These are phyloP conservation scores for Vitis rotundifolia DNA, from an alignment of 164 flowering plant species.

Conservation along the genomic window DNA sequence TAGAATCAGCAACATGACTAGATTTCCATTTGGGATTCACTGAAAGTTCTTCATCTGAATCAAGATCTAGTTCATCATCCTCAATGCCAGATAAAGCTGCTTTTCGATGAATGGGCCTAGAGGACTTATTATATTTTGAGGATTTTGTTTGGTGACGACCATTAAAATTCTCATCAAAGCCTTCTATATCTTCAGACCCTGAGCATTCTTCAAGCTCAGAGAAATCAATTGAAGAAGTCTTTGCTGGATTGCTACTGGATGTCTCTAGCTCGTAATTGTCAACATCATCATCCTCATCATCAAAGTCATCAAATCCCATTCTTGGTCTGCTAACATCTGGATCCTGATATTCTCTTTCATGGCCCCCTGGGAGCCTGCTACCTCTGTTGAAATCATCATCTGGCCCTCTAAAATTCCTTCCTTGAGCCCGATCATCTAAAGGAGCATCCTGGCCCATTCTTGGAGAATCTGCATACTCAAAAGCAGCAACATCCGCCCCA, in stretches of 20 bases:
- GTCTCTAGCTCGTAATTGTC: conserved; percentile 81
- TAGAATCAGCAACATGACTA: conserved; percentile 56
- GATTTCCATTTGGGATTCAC: conserved; percentile 64
- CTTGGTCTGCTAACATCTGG: conserved; percentile 28
- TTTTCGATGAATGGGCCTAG: conserved; percentile 22
- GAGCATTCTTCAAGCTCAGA: conserved; percentile 53
- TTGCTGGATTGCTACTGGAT: conserved; percentile 24
- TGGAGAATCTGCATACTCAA: conserved; percentile 89
- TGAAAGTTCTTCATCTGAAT: conserved; percentile 64
- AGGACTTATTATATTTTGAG: conserved; percentile 20
- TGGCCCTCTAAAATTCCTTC: conserved; percentile 24
- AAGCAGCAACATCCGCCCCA: conserved; percentile 99
- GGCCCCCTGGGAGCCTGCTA: conserved; percentile 23
- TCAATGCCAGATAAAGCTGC: conserved; percentile 39
- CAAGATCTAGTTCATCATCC: conserved; percentile 39
- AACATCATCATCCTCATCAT: conserved; percentile 85
- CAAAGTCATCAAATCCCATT: conserved; percentile 90
- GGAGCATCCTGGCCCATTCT: conserved; percentile 41
- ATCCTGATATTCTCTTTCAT: conserved; percentile 35
- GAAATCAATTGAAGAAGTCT: conserved; percentile 35
- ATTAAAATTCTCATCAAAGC: conserved; percentile 6
- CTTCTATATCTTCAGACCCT: conserved; percentile 47
- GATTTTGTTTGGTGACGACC: conserved; percentile 16
- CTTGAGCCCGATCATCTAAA: conserved; percentile 21
- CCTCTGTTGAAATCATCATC: conserved; percentile 30